Evolutionary conservation across 306 rosid genomes (phyloP), one percentile per base, ranked within the genome.

Genomic region (Sicyos edulis): DNA sequence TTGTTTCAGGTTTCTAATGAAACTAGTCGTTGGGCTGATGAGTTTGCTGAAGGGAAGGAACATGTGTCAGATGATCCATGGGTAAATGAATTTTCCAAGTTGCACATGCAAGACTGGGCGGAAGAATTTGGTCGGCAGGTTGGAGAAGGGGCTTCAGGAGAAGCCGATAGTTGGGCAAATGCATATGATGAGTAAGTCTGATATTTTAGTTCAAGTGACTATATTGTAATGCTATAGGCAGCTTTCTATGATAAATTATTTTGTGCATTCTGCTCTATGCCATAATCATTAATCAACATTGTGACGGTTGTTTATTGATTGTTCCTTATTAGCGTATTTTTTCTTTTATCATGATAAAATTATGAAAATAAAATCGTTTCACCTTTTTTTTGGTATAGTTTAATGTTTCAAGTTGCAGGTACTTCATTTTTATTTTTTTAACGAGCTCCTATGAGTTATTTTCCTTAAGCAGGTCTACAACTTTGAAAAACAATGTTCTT

Each of bases 31-130:
- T 95, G 99, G 99, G 97, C 52, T 72, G 89, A 83, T 83, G 97
- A 95, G 84, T 95, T 80, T 89, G 58, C 91, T 53, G 78, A 79
- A 73, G 70, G 75, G 74, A 81, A 70, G 74, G 82, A 77, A 71
- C 86, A 78, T 55, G 78, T 64, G 26, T 53, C 88, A 54, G 84
- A 91, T 82, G 92, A 89, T 81, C 88, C 88, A 82, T 95, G 99
- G 99, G 88, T 89, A 53, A 76, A 86, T 79, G 96, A 95, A 68
- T 95, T 95, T 81, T 91, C 99, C 67, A 95, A 91, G 79, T 81
- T 95, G 87, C 82, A 87, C 49, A 84, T 95, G 9, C 66, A 87
- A 73, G 97, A 89, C 74, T 95, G 99, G 99, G 99, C 76, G 10
- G 99, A 95, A 24, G 97, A 95, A 77, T 95, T 88, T 80, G 95